Percentiles rank a stretch among this genome's conserved stretches.
phyloP scores from a whole-genome alignment of 257 asterid genomes.

The Capsicum rhomboideum region DNA sequence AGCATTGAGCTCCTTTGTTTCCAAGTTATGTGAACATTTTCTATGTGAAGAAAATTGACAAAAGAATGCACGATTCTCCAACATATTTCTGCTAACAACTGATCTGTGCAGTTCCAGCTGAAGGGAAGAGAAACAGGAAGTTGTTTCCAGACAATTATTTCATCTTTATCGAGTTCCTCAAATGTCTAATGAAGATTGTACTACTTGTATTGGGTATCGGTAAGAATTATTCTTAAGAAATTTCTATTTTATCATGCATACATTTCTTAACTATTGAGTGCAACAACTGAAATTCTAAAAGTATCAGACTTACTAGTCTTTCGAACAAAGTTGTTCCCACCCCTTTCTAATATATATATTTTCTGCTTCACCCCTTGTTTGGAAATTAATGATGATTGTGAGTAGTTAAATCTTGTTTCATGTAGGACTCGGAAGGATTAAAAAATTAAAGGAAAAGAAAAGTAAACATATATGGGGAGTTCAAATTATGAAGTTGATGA shows the following conservation, averaged over 20 bases:
- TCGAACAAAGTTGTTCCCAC: background rate
- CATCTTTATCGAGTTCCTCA: background rate
- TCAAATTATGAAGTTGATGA: slow-evolving; percentile 17
- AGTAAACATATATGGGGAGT: slow-evolving; percentile 8
- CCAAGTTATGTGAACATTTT: background rate
- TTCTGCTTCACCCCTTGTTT: background rate
- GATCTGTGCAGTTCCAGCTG: background rate
- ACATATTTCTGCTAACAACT: background rate
- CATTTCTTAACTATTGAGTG: background rate
- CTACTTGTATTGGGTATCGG: slow-evolving; percentile 14
- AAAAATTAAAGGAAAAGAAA: slow-evolving; percentile 20
- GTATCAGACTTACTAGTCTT: background rate
- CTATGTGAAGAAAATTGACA: background rate
- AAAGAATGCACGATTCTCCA: background rate
- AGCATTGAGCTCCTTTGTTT: background rate
- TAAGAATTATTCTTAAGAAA: background rate
- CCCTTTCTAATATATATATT: background rate
- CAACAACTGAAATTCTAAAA: background rate
- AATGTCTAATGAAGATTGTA: slow-evolving; percentile 2
- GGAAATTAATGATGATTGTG: background rate
- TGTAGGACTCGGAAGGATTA: slow-evolving; percentile 23
- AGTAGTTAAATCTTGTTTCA: no score
- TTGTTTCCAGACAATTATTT: slow-evolving; percentile 9
- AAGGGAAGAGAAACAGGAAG: background rate
- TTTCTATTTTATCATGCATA: background rate